These are phyloP conservation scores for Malassezia japonica DNA, from an alignment of 1,284 basidiomycete genomes.

Conservation along the genomic window DNA sequence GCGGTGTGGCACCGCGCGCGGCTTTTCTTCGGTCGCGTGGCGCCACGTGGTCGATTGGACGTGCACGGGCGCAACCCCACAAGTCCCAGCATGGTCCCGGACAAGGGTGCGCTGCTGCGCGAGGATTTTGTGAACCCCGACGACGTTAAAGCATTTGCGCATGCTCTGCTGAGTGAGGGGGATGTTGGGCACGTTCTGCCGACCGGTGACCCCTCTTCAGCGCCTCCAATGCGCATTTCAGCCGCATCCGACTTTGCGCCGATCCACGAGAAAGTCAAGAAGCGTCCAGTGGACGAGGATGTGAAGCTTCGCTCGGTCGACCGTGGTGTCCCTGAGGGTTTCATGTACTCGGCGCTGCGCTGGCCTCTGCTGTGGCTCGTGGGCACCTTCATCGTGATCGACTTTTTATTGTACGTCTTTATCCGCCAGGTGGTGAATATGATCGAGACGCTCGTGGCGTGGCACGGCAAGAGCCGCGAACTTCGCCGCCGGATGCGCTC, in stretches of 20 bases:
- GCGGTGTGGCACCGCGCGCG: not conserved
- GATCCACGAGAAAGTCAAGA: constrained; percentile 28
- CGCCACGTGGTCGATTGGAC: not conserved
- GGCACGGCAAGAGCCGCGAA: constrained; percentile 72
- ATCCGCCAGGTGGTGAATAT: constrained; percentile 70
- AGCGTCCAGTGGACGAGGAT: not conserved
- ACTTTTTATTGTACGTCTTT: constrained; percentile 73
- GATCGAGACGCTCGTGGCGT: constrained; percentile 50
- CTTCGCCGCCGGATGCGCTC: constrained; percentile 66
- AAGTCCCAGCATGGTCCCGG: too few species aligned
- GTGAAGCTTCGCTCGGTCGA: constrained; percentile 20
- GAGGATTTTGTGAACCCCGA: constrained; percentile 2
- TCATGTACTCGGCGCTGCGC: constrained; percentile 33
- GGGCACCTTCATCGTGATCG: constrained; percentile 69
- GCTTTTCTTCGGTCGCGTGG: not conserved
- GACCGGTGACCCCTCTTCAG: not conserved
- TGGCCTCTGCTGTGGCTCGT: constrained; percentile 57
- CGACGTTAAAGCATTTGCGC: constrained; percentile 7
- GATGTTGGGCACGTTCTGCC: not conserved
- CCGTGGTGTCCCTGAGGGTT: constrained; percentile 33
- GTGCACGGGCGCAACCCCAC: too few species aligned
- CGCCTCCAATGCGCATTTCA: constrained; percentile 25
- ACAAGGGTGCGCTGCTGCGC: too few species aligned
- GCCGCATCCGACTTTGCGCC: constrained; percentile 46
- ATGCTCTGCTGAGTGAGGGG: not conserved